Base-by-base conservation (phyloP, 345 rosid genomes). In the Combretum micranthum region DNA sequence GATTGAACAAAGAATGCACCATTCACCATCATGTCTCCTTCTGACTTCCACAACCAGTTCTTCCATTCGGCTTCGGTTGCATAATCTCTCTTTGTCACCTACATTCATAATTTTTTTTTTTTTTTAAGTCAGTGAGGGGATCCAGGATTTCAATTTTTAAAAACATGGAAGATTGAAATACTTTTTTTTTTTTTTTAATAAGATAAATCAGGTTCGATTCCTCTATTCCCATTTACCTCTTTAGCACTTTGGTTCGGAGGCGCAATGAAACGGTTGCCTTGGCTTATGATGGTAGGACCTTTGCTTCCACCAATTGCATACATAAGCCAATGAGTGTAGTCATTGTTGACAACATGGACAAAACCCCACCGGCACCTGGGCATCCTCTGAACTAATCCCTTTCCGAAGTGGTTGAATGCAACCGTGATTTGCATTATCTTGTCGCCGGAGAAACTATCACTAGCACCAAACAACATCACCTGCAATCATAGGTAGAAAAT, bases 11-110 rank as follows among this genome's bases (percentile, higher is more conserved):
- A 81, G 55, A 62, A 75, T 13, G 85, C 85, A 4, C 85, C 94
- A 16, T 83, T 79, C 55, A 77, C 2, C 59, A 80, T 55, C 55
- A 77, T 16, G 65, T 86, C 93, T 19, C 66, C 76, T 60, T 77
- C 82, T 50, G 94, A 83, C 70, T 63, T 74, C 89, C 93, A 86
- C 1, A 48, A 56, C 89, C 93, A 79, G 0, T 32, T 6, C 60
- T 72, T 75, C 94, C 94, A 81, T 23, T 39, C 71, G 16, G 26
- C 2, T n/a, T 47, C 57, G 1, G 69, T 49, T 1, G 83, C 59
- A 65, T 64, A 69, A 18, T 77, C 79, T 53, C 93, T 80, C 64
- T 83, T 78, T 12, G 85, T 78, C 15, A 85, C 67, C 76, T 79
- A 46, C 53, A 57, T 4, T 32, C 39, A 15, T 15, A n/a, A n/a